Base-by-base conservation (phyloP, 2,329 filamentous ascomycete genomes). In the Venturia pyrina region DNA sequence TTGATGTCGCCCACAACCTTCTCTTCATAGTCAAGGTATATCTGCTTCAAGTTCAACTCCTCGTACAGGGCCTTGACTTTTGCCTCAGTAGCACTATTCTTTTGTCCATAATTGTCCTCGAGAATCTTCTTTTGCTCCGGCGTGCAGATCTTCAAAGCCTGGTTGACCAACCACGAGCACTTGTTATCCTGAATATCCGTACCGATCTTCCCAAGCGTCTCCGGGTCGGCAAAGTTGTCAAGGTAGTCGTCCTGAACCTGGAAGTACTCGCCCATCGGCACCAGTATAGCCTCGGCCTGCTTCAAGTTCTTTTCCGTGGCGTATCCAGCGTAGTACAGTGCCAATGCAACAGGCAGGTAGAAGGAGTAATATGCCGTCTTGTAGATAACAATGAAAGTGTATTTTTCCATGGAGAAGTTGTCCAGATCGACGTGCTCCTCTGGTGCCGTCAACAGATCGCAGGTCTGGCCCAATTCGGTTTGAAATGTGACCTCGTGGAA, bases 151-250 rank as follows among this genome's bases (percentile, higher is more conserved):
- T 87, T 84, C 67, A 99, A 83, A 60, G 95, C 95, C 79, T 96
- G 89, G 84, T 99, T 99, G 78, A 99, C 85, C 67, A 99, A 82
- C 95, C 95, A 99, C 53, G 91, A 96, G 84, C 95, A 99, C 85
- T 99, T 99, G 86, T 99, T 99, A 81, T 99, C 95, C 83, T 93
- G 88, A 78, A 99, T 99, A 75, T 99, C 95, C 68, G 95, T 99
- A 70, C 95, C 95, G 70, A 98, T 96, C 86, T 99, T 99, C 78
- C 95, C 95, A 76, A 99, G 95, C 74, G 92, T 86, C 73, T 91
- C 87, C 48, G 95, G 92, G 72, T 93, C 88, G 72, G 93, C 95
- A 75, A 95, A 99, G 81, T 96, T 96, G 83, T 99, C 95, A 64
- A 99, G 90, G 81, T 95, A 99, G 82, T 99, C 95, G 78, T 99